Evolutionary conservation across 192 early-diverging fungal species (phyloP).

Genomic region (Linnemannia schmuckeri): DNA sequence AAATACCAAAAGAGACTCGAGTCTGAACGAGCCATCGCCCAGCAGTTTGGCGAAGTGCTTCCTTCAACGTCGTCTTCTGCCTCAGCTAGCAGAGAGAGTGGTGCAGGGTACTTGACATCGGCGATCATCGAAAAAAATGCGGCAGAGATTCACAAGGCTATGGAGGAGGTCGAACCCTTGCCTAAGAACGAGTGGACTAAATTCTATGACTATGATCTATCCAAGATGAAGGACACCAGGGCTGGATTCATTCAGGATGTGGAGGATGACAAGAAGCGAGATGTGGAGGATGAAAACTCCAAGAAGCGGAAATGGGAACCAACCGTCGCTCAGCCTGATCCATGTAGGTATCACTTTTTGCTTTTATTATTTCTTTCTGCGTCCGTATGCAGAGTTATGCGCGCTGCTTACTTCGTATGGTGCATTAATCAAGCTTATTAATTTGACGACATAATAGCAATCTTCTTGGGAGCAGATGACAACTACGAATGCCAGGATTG

Average conservation of each 20-base stretch:
- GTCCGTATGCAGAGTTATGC: background rate
- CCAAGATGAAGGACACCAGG: slow-evolving; percentile 85
- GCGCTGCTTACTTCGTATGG: background rate
- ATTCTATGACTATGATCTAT: slow-evolving; percentile 87
- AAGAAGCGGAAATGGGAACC: slow-evolving; percentile 58
- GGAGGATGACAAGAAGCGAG: slow-evolving; percentile 13
- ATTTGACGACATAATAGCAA: slow-evolving; percentile 37
- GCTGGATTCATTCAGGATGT: slow-evolving; percentile 85
- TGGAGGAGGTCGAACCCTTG: slow-evolving; percentile 38
- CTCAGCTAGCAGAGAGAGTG: background rate
- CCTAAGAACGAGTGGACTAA: slow-evolving; percentile 57
- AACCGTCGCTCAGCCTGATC: slow-evolving; percentile 54
- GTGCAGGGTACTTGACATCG: background rate
- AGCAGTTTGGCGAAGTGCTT: slow-evolving; percentile 27
- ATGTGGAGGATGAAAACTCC: slow-evolving; percentile 21
- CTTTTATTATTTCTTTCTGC: background rate
- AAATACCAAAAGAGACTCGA: slow-evolving; percentile 27
- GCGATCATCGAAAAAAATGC: slow-evolving; percentile 33
- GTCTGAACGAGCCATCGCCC: slow-evolving; percentile 23
- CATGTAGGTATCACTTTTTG: slow-evolving; percentile 57
- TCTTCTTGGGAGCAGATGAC: slow-evolving; percentile 62
- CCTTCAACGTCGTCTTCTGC: background rate
- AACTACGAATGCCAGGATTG: slow-evolving; percentile 89
- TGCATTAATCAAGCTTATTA: background rate
- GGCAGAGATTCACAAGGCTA: slow-evolving; percentile 20